Base-by-base conservation (phyloP, 352 stramenopile species). In the Phytophthora citrophthora region DNA sequence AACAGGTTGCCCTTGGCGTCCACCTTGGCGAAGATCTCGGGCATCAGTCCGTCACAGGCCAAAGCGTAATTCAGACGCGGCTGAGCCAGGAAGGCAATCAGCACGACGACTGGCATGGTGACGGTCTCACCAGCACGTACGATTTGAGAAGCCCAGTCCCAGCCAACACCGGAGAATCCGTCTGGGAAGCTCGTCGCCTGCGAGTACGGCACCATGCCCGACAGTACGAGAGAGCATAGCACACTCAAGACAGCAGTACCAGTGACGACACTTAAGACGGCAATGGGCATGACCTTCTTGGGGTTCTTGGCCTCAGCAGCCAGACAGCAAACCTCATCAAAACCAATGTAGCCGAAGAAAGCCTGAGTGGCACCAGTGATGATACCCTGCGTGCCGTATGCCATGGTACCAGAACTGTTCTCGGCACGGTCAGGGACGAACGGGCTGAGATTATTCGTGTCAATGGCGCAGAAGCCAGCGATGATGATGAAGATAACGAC, bases 281-380 rank as follows among this genome's bases (percentile, higher is more conserved):
- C 83, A 39, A 83, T 54, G 13, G 91, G 90, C 68, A 97, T 85
- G 61, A 94, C 79, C 40, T 74, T 78, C 52, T 86, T 79, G 23
- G 85, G 82, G 63, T 94, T 79, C 64, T 89, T 88, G 40, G 85
- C 76, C 58, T 94, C 85, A 20, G 79, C 84, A 32, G 89, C 86
- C 15, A 97, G 70, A 68, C 90, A 97, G 67, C 89, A 97, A 13
- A 98, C 85, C 62, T 97, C 93, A 75, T 98, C 95, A 66, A 97
- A 98, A 20, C 95, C 95, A 13, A 98, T 76, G 66, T 96, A 98
- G 34, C 93, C 93, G 74, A 98, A 98, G 72, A 97, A 98, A 20
- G 88, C 91, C 47, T 91, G 88, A 10, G 91, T 87, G 7, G 87
- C 79, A 16, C 91, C 91, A 9, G 81, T 81, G 55, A 97, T 77